These are phyloP conservation scores for Magnusiomyces ingens DNA, from an alignment of 1,139 yeast species.

Conservation along the genomic window DNA sequence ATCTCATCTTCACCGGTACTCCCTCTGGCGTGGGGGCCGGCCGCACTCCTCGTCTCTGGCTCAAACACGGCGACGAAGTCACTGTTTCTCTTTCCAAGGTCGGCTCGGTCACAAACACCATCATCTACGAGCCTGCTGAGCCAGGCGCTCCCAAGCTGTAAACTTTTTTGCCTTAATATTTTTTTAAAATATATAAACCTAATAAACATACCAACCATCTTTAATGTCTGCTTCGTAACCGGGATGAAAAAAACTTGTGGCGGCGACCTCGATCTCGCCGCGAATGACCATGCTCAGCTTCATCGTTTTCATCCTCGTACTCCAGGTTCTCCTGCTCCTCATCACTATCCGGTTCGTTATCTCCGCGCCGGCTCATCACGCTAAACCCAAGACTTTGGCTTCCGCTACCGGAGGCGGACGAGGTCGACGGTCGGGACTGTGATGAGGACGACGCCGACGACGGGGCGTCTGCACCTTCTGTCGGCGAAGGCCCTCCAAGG, in stretches of 20 bases:
- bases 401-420: too few relatives aligned
- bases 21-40: constrained; percentile 52
- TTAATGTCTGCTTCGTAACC: neutral
- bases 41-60: constrained; percentile 37
- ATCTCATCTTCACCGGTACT: constrained; percentile 47
- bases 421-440: too few relatives aligned
- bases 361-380: too few relatives aligned
- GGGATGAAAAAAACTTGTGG: too few relatives aligned
- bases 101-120: constrained; percentile 40
- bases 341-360: too few relatives aligned
- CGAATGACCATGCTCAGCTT: neutral
- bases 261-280: neutral
- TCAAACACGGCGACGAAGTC: constrained; percentile 42
- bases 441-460: too few relatives aligned
- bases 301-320: neutral
- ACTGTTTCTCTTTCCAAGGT: constrained; percentile 39
- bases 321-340: too few relatives aligned
- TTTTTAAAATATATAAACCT: neutral
- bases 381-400: too few relatives aligned
- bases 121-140: constrained; percentile 27
- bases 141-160: constrained; percentile 8
- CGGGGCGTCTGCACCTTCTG: too few relatives aligned
- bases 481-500: too few relatives aligned
- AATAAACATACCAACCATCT: neutral
- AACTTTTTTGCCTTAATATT: neutral